Evolutionary conservation across 2,329 filamentous ascomycete species (phyloP), one percentile per base, ranked within the genome.

Genomic region (Pseudopyrenochaeta lycopersici): DNA sequence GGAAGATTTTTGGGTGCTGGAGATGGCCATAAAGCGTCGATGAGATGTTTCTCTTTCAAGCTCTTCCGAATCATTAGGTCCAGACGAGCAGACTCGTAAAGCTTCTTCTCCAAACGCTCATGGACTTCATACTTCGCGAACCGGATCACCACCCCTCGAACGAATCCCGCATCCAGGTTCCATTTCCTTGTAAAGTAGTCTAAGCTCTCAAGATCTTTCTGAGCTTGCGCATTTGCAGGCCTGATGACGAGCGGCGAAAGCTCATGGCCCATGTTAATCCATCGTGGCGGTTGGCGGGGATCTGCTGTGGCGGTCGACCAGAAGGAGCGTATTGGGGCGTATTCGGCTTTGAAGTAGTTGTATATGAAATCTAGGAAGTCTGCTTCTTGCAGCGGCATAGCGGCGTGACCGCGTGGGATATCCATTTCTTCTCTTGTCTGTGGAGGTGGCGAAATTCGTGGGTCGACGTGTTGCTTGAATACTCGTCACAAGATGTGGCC

Each of bases 301-400:
- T 69, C 62, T 2, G 73, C 73, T 4, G 71, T 68, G 30, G 73
- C 72, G 17, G 73, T 76, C 0, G 62, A 64, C 66, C 70, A 76
- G 41, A 76, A 65, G 7, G 70, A 74, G 18, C 72, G 66, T 10
- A 76, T 74, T 3, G 73, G 73, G 2, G 68, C 63, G 41, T 76
- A 76, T 63, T 76, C 73, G 14, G 72, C 72, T 54, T 74, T 76
- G 64, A 67, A 75, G 47, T 76, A 76, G 43, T 74, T 75, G 57
- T 58, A 72, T 7, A 74, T 52, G 44, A 76, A 76, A 40, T 74
- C 71, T 5, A 72, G 51, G 27, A 76, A 69, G 41, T 76, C 73
- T 6, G 52, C 44, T 43, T 73, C 71, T 20, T 58, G 71, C 12
- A 76, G 64, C 3, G 73, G 72, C 69, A 56, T 68, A 43, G 48